Percentiles rank a stretch among this genome's conserved stretches.
Conservation (phyloP, 345 rosid species). For the Hibiscus tridactylites region DNA sequence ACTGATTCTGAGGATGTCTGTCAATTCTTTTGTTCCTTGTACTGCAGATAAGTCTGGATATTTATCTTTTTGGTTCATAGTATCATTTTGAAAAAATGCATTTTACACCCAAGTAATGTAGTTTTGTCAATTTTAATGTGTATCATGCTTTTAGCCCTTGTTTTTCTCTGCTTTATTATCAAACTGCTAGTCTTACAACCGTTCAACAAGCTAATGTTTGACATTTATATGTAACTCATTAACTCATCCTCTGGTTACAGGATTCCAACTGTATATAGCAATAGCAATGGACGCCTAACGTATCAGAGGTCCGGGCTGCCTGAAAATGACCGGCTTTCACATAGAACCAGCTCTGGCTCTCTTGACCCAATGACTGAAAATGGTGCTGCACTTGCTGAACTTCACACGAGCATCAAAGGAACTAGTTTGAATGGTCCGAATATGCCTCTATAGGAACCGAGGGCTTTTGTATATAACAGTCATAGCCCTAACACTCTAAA, state of each 20-base stretch:
- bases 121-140: background rate
- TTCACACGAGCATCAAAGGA: constrained; percentile 24
- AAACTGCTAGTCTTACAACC: background rate
- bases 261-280: constrained; percentile 24
- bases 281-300: constrained; percentile 22
- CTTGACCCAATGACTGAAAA: constrained; percentile 25
- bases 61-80: background rate
- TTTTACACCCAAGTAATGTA: background rate
- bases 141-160: background rate
- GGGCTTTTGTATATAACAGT: constrained; percentile 40
- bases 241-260: constrained; percentile 16
- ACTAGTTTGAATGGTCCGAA: constrained; percentile 23
- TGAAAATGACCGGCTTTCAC: constrained; percentile 29
- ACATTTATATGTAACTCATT: background rate
- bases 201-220: background rate
- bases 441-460: constrained; percentile 22
- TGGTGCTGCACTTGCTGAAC: constrained; percentile 20
- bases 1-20: background rate
- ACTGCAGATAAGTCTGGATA: background rate
- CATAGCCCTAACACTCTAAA: constrained; percentile 19
- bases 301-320: constrained; percentile 29
- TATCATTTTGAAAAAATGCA: background rate
- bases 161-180: background rate
- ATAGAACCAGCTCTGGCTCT: constrained; percentile 29
- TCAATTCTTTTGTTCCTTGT: background rate